Evolutionary conservation across 208 protist species (phyloP).

Genomic region (Histomonas meleagridis): DNA sequence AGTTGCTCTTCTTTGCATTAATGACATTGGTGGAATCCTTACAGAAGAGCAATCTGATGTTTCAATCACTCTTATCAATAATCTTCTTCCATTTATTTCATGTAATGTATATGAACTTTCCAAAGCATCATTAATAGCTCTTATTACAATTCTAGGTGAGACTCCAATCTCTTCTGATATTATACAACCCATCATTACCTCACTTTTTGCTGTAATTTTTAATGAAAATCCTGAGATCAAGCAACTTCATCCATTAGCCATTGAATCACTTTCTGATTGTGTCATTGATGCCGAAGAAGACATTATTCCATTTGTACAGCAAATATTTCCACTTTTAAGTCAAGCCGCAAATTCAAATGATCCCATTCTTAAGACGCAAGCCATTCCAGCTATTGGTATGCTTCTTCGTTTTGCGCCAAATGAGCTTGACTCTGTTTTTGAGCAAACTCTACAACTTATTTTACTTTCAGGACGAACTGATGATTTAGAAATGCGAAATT

Average conservation of each 20-base stretch:
- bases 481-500: background rate
- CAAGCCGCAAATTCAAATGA: background rate
- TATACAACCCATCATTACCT: no score
- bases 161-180: no score
- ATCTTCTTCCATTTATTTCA: no score
- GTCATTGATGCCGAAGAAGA: background rate
- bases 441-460: background rate
- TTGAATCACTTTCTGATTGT: no score
- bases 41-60: background rate
- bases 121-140: no score
- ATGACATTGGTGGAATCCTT: background rate
- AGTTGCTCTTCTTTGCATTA: background rate
- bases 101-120: no score
- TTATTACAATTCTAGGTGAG: no score
- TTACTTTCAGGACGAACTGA: background rate
- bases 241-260: no score
- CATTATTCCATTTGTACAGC: background rate
- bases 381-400: background rate
- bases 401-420: background rate
- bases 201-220: no score
- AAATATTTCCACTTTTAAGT: background rate
- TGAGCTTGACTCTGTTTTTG: background rate
- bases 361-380: background rate
- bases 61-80: no score
- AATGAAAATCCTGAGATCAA: no score